Evolutionary conservation across 257 asterid genomes (phyloP).

Genomic region (Vinca minor): DNA sequence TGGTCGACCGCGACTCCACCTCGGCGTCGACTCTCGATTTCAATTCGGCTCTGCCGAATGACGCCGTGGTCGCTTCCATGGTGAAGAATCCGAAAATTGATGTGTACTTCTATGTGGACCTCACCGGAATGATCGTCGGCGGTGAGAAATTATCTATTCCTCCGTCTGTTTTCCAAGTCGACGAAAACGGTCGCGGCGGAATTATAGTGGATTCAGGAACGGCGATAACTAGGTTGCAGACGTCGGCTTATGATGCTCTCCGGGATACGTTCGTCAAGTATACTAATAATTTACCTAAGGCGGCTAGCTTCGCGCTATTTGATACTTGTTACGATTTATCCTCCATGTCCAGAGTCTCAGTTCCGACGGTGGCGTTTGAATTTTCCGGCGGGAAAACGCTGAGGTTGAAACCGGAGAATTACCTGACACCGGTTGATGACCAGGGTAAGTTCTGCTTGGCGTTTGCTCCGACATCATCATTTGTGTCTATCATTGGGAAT

Average conservation of each 20-base stretch:
- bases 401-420: slow-evolving; percentile 42
- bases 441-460: slow-evolving; percentile 63
- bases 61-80: slow-evolving; percentile 50
- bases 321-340: slow-evolving; percentile 76
- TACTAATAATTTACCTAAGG: slow-evolving; percentile 19
- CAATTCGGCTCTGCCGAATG: slow-evolving; percentile 47
- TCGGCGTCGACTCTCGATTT: slow-evolving; percentile 62
- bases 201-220: slow-evolving; percentile 88
- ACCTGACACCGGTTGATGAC: slow-evolving; percentile 52
- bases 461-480: slow-evolving; percentile 48
- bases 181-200: slow-evolving; percentile 55
- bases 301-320: slow-evolving; percentile 36
- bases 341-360: slow-evolving; percentile 26
- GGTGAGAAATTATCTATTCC: slow-evolving; percentile 34
- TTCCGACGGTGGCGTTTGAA: slow-evolving; percentile 57
- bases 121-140: slow-evolving; percentile 61
- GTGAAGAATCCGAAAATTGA: slow-evolving; percentile 26
- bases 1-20: slow-evolving; percentile 63
- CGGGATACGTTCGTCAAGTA: slow-evolving; percentile 41
- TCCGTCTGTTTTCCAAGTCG: slow-evolving; percentile 27
- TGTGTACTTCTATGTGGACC: slow-evolving; percentile 49
- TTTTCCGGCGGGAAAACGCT: slow-evolving; percentile 42
- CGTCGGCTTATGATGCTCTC: slow-evolving; percentile 37
- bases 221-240: slow-evolving; percentile 61
- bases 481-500: slow-evolving; percentile 66